These are phyloP conservation scores for Suillus plorans DNA, from an alignment of 768 basidiomycete genomes.

Conservation along the genomic window DNA sequence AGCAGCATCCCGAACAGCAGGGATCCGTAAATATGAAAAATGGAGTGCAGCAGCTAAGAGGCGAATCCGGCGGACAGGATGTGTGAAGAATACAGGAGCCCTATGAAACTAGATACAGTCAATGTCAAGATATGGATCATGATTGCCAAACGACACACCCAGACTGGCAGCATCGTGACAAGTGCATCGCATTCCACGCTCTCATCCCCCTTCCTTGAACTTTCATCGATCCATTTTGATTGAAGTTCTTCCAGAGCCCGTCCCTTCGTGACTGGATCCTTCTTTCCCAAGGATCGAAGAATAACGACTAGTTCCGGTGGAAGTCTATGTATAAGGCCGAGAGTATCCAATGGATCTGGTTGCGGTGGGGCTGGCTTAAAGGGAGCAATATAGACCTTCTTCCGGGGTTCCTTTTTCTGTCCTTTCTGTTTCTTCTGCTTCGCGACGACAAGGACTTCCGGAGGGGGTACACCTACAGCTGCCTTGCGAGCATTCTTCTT, in stretches of 20 bases:
- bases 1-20: slow-evolving; percentile 47
- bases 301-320: slow-evolving; percentile 84
- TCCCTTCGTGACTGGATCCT: slow-evolving; percentile 80
- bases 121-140: slow-evolving; percentile 7
- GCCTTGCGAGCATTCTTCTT: slow-evolving; percentile 91
- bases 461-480: slow-evolving; percentile 36
- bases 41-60: slow-evolving; percentile 62
- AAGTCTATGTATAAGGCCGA: slow-evolving; percentile 70
- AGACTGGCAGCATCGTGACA: slow-evolving; percentile 79
- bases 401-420: slow-evolving; percentile 67
- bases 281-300: slow-evolving; percentile 81
- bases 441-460: slow-evolving; percentile 34
- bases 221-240: slow-evolving; percentile 61
- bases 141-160: slow-evolving; percentile 58
- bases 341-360: slow-evolving; percentile 85
- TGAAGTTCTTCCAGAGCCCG: slow-evolving; percentile 86
- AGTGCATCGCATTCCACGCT: slow-evolving; percentile 33
- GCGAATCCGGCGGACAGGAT: slow-evolving; percentile 77
- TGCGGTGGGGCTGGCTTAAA: slow-evolving; percentile 71
- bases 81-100: slow-evolving; percentile 75
- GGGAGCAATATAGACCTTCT: slow-evolving; percentile 87
- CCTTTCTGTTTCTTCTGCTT: slow-evolving; percentile 52
- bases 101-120: slow-evolving; percentile 68
- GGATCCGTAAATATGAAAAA: slow-evolving; percentile 58
- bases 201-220: slow-evolving; percentile 42